Evolutionary conservation across 176 grass and related monocot genomes (phyloP), one percentile per base, ranked within the genome.

Genomic region (Triticum urartu): DNA sequence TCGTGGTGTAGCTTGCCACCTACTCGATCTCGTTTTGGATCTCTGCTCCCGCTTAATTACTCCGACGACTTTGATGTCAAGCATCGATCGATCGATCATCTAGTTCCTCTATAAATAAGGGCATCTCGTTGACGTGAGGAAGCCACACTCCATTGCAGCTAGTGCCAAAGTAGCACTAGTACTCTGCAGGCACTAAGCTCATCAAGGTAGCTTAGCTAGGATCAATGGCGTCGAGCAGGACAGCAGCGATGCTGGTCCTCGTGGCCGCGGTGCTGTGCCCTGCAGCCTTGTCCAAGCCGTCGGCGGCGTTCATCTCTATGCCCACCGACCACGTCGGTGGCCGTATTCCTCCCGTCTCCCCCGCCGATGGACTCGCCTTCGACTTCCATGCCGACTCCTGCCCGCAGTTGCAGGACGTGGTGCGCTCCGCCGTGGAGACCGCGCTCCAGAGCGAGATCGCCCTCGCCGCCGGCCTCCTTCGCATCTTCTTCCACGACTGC

Each of bases 401-500:
- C 80, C 75, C 87, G 3, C 3, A 25, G 17, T 48, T 81, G 15
- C 75, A 92, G 75, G 35, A 8, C 80, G 71, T 89, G 38, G 79
- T 89, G 59, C 66, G 75, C 17, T 60, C n/a, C 56, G 22, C 79
- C 21, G 72, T 92, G 42, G 0, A 5, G 14, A 34, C 50, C 1
- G 87, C 65, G 0, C 75, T 92, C 80, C 21, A 63, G 21, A 56
- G 52, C 6, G 87, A 92, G 28, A 42, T 81, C 18, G 84, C 81
- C 30, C 45, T 92, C 75, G 81, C 84, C 64, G 84, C 84, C 61
- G 91, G 91, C 0, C 75, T 92, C 69, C 33, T 92, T 47, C 90
- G 87, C 25, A 74, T 92, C 87, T 83, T 83, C 48, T 89, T 86
- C 79, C 90, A 92, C 59, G 90, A 92, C 75, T 92, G 90, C 90